Evolutionary conservation across 352 stramenopile species (phyloP).

Genomic region (Globisporangium sylvaticum): DNA sequence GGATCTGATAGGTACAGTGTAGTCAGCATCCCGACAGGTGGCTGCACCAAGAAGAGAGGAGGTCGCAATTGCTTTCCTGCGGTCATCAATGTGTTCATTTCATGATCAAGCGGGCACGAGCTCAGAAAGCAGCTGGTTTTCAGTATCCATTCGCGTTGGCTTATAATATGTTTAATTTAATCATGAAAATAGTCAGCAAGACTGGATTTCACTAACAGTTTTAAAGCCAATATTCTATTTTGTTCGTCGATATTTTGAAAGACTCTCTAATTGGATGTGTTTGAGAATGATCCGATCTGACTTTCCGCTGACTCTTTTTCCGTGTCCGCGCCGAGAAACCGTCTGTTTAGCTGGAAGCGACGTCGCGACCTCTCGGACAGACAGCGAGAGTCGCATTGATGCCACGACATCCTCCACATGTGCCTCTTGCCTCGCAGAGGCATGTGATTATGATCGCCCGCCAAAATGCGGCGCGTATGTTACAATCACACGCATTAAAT

Average conservation of each 20-base stretch:
- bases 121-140: not conserved
- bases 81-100: not conserved
- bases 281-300: not conserved
- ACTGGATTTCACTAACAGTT: not conserved
- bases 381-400: not conserved
- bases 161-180: not conserved
- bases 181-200: not conserved
- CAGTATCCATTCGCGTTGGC: not conserved
- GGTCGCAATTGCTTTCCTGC: not conserved
- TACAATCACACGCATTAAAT: not conserved
- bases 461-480: not conserved
- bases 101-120: not conserved
- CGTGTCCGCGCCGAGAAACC: not conserved
- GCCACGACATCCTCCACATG: not conserved
- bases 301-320: not conserved
- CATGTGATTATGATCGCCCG: conserved; percentile 7
- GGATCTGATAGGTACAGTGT: not conserved
- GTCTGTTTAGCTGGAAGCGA: not conserved
- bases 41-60: not conserved
- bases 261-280: not conserved
- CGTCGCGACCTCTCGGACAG: not conserved
- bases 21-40: not conserved
- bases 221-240: not conserved
- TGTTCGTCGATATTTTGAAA: not conserved
- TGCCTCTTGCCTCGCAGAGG: not conserved